phyloP scores from a whole-genome alignment of 2,329 filamentous ascomycete species.

The Onygenales sp. region DNA sequence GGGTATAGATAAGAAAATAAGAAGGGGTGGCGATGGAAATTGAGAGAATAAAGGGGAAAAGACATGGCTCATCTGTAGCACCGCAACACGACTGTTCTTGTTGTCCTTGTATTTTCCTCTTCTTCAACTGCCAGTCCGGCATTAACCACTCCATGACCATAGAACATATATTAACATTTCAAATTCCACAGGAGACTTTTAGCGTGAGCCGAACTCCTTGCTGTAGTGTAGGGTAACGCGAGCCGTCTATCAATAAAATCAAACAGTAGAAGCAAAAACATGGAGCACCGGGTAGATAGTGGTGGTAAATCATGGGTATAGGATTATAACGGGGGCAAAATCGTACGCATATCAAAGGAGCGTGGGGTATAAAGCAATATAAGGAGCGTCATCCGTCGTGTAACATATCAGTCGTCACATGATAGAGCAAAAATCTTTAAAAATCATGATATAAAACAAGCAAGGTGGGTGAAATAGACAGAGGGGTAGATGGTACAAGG shows the following conservation, averaged over 20 bases:
- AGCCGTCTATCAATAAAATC: not conserved
- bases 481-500: not conserved
- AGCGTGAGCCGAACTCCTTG: not conserved
- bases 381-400: slow-evolving; percentile 4
- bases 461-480: not conserved
- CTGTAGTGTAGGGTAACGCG: not conserved
- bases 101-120: too few species aligned
- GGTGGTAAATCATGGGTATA: not conserved
- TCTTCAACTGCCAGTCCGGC: not conserved
- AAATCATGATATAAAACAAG: not conserved
- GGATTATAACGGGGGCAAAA: not conserved
- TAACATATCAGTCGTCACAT: not conserved
- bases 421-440: not conserved
- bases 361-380: not conserved
- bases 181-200: not conserved
- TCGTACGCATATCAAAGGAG: not conserved
- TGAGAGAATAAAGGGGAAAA: too few species aligned
- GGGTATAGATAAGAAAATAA: too few species aligned
- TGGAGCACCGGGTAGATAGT: not conserved
- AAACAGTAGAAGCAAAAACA: not conserved
- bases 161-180: not conserved
- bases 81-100: too few species aligned
- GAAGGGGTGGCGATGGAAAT: too few species aligned
- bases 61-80: too few species aligned
- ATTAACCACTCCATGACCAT: not conserved